A percentile compares a stretch with the other conserved stretches of the same genome.
Evolutionary conservation across 2,329 filamentous ascomycete species (phyloP).

Genomic region (Trichoderma sp.): DNA sequence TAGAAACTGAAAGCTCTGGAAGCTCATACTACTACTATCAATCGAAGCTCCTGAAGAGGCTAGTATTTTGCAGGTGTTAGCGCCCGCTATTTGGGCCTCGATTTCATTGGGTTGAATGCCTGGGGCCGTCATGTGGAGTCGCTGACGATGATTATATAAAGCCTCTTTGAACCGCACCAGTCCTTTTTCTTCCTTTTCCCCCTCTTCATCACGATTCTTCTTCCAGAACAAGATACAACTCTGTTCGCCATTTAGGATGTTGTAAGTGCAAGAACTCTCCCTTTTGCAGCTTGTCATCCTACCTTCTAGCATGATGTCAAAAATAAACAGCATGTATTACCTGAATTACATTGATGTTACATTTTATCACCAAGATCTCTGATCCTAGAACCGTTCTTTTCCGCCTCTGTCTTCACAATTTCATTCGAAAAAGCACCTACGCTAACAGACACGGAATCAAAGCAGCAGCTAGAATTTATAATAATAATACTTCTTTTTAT

Average conservation of each 20-base stretch:
- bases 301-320: constrained; percentile 52
- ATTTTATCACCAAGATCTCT: constrained; percentile 74
- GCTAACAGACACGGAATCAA: constrained; percentile 13
- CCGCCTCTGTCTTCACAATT: background rate
- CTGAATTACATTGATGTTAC: constrained; percentile 59
- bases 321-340: constrained; percentile 61
- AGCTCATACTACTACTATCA: background rate
- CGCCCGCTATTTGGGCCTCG: background rate
- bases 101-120: constrained; percentile 10
- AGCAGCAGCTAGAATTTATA: background rate
- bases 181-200: background rate
- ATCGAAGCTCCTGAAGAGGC: background rate
- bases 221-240: constrained; percentile 23
- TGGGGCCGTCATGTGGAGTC: constrained; percentile 27
- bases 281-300: constrained; percentile 11
- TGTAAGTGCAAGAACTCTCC: constrained; percentile 7
- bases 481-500: background rate
- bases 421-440: background rate
- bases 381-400: constrained; percentile 44
- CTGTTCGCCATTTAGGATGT: constrained; percentile 18
- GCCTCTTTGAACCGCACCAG: background rate
- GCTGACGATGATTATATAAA: constrained; percentile 8
- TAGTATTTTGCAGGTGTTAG: background rate
- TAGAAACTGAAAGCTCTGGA: background rate
- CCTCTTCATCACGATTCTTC: constrained; percentile 12